These are phyloP conservation scores for Fusarium lyarnte DNA, from an alignment of 2,329 filamentous ascomycete genomes.

Conservation along the genomic window DNA sequence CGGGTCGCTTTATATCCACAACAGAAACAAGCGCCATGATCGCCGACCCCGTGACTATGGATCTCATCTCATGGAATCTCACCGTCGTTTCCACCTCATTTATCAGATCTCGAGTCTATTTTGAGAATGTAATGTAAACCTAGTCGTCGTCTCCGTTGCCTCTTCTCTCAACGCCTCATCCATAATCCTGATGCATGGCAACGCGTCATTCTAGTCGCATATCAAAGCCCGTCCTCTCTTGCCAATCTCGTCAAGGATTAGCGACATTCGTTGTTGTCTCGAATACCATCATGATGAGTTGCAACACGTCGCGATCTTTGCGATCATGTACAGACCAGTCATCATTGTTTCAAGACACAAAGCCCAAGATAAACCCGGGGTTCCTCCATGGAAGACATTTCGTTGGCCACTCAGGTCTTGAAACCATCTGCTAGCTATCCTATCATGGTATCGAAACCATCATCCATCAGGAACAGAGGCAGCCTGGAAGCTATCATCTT, in stretches of 20 bases:
- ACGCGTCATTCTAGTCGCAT: not conserved
- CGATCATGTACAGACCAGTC: not conserved
- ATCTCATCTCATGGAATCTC: not conserved
- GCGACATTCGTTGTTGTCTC: not conserved
- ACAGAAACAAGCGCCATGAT: slow-evolving; percentile 16
- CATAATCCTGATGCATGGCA: not conserved
- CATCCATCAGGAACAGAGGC: not conserved
- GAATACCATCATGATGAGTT: not conserved
- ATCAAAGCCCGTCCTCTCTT: not conserved
- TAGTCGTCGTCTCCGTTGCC: not conserved
- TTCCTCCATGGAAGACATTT: not conserved
- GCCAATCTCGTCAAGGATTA: not conserved
- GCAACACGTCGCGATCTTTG: not conserved
- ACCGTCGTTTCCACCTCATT: slow-evolving; percentile 29
- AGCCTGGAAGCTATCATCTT: not conserved
- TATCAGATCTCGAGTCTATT: not conserved
- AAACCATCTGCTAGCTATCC: not conserved
- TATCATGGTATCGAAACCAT: not conserved
- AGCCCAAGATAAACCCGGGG: not conserved
- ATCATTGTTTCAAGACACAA: not conserved
- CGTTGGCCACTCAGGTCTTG: not conserved
- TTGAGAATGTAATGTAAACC: not conserved
- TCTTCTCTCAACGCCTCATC: slow-evolving; percentile 20
- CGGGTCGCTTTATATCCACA: not conserved
- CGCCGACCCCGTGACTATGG: slow-evolving; percentile 10